Evolutionary conservation across 1,284 basidiomycete species (phyloP), one percentile per base, ranked within the genome.

Genomic region (Vanrija sp.): DNA sequence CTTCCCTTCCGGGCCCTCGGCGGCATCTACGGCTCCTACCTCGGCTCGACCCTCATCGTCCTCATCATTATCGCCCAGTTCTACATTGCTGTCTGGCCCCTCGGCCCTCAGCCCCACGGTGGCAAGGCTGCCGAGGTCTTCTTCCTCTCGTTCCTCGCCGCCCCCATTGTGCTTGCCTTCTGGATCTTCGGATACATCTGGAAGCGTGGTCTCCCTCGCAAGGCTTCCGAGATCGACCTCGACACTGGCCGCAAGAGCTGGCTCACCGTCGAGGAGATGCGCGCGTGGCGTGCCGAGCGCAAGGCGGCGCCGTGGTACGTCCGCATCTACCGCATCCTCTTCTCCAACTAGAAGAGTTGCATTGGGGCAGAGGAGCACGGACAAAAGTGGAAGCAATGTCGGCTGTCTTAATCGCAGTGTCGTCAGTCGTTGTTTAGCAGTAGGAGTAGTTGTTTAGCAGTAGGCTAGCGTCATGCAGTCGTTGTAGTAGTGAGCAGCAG

Each of bases 71-170:
- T 72, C 55, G 70, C 72, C n/a, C 71, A 74, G 51, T 74, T 74
- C 65, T 74, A 73, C 62, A 65, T 69, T 42, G 69, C 59, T 7
- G 42, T 61, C 16, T 61, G 55, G 55, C 59, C 59, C 3, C 44
- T 61, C 19, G 15, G 59, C 47, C 43, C 38, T 28, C 18, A 15
- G n/a, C 61, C 65, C 44, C 53, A 48, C 38, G 56, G 51, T 6
- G 52, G 47, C 14, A 68, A 72, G 9, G 65, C 72, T 16, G 78
- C 72, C n/a, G 58, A 72, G 57, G 61, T 57, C 19, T 61, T 61
- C 75, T 81, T 82, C 78, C 66, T 78, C 49, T 55, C 67, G 42
- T 81, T 76, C 70, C 60, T 80, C 43, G 76, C 77, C 21, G 56
- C 63, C 0, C 77, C 77, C 4, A 58, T 78, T 58, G 48, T 75